A percentile compares a stretch with the other conserved stretches of the same genome.
Evolutionary conservation across 495 filamentous ascomycete species (phyloP).

Genomic region (Penicillium pancosmium): DNA sequence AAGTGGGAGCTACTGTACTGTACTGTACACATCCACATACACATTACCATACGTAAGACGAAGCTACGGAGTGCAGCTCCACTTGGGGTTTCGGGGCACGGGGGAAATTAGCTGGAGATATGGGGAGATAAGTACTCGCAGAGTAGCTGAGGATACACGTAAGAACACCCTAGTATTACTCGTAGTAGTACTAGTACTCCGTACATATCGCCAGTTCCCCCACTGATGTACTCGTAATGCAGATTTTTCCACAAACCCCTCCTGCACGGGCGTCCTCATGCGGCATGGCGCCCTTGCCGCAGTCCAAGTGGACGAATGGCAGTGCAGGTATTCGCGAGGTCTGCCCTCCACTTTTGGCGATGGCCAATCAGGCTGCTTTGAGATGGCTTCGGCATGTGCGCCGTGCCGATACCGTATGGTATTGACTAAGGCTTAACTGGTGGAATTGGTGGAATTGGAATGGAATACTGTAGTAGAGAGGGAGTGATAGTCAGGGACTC

Average conservation of each 20-base stretch:
- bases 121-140: too few species aligned
- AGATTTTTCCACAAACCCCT: constrained; percentile 9
- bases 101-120: too few species aligned
- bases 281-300: constrained; percentile 28
- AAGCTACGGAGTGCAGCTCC: too few species aligned
- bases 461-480: too few species aligned
- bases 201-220: neutral
- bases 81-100: too few species aligned
- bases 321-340: constrained; percentile 16
- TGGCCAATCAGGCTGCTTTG: constrained; percentile 33
- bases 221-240: neutral
- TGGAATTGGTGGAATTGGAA: too few species aligned
- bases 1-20: too few species aligned
- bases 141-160: too few species aligned
- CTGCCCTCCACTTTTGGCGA: constrained; percentile 10
- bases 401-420: neutral
- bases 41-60: too few species aligned
- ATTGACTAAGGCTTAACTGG: too few species aligned
- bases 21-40: too few species aligned
- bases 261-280: constrained; percentile 30
- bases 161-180: neutral
- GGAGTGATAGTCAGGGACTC: too few species aligned
- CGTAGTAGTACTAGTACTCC: neutral
- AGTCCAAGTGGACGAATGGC: constrained; percentile 14
- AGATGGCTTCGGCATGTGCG: constrained; percentile 30